phyloP scores from a whole-genome alignment of 345 rosid genomes.

The Pugionium dolabratum region DNA sequence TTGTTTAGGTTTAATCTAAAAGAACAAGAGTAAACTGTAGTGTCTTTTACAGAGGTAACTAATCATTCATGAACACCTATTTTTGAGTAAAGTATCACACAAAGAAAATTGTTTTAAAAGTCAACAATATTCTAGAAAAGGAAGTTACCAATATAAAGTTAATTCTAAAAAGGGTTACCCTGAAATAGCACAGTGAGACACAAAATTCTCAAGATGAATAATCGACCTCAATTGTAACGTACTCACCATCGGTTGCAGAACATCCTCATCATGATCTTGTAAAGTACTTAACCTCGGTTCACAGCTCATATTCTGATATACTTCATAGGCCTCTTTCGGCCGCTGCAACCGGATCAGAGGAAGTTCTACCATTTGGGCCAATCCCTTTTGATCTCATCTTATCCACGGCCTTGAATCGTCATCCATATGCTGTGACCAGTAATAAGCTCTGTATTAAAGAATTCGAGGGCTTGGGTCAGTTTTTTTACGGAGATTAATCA shows the following conservation, averaged over 20 bases:
- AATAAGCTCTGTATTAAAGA: constrained; percentile 84
- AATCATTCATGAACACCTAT: neutral
- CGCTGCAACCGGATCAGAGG: constrained; percentile 51
- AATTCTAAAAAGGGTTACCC: constrained; percentile 35
- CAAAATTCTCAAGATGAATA: neutral
- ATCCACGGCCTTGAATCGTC: constrained; percentile 55
- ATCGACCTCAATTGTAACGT: constrained; percentile 31
- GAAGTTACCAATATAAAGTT: constrained; percentile 1
- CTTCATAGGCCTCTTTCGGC: constrained; percentile 54
- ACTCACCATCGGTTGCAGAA: constrained; percentile 51
- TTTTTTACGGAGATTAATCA: constrained; percentile 72
- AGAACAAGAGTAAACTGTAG: neutral
- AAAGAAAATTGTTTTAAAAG: neutral
- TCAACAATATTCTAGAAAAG: constrained; percentile 5
- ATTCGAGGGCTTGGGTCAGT: constrained; percentile 58
- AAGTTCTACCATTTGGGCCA: constrained; percentile 78
- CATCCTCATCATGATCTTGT: constrained; percentile 82
- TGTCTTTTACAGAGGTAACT: neutral
- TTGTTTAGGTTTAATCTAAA: no score
- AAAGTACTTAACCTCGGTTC: constrained; percentile 68
- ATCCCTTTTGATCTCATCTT: constrained; percentile 63
- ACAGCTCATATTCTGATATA: constrained; percentile 64
- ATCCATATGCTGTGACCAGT: constrained; percentile 56
- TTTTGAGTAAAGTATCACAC: constrained; percentile 5
- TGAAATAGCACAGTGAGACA: constrained; percentile 52